Evolutionary conservation across 139 green algal genomes (phyloP), one percentile per base, ranked within the genome.

Genomic region (Coccomyxa sp.): DNA sequence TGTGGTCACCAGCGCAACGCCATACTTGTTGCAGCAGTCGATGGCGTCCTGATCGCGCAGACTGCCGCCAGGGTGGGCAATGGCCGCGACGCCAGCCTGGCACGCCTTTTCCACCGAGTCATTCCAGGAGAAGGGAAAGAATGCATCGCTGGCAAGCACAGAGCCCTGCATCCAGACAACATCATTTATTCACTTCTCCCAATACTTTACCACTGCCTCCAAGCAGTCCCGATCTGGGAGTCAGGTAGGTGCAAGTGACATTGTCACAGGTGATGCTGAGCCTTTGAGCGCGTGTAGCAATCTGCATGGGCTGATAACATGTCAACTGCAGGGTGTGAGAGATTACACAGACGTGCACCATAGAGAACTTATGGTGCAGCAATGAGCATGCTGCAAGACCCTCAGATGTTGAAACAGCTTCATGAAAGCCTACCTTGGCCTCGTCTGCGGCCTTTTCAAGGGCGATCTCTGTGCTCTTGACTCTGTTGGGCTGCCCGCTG

Each of bases 1-100:
- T 0, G 95, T 99, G 55, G 92, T 96, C 24, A 99, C 64, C 55
- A 99, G 89, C 37, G 89, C 93, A 33, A 99, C 96, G 27, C 92
- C 93, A 78, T 99, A 99, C 89, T 99, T 97, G 88, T 99, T 96
- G 90, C 96, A 99, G 86, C 92, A 97, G 73, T 98, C 96, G 14
- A 99, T 80, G 8, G 95, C 95, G 76, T 98, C 96, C 78, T 93
- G 81, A 83, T 99, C 97, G 6, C 97, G 86, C 81, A 99, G 86
- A 71, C 82, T 93, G 78, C 97, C 97, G 22, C 97, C 96, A 0
- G 97, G 97, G 84, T 99, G 97, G 44, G 90, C 97, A 74, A 99
- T 99, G 22, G 94, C 94, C 1, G 81, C 82, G 8, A 99, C 94
- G 41, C 97, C 97, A 5, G 95, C 94, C 86, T 97, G 78, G 91